Conservation (phyloP, 2,329 filamentous ascomycete species). For the Plenodomus lindquistii region DNA sequence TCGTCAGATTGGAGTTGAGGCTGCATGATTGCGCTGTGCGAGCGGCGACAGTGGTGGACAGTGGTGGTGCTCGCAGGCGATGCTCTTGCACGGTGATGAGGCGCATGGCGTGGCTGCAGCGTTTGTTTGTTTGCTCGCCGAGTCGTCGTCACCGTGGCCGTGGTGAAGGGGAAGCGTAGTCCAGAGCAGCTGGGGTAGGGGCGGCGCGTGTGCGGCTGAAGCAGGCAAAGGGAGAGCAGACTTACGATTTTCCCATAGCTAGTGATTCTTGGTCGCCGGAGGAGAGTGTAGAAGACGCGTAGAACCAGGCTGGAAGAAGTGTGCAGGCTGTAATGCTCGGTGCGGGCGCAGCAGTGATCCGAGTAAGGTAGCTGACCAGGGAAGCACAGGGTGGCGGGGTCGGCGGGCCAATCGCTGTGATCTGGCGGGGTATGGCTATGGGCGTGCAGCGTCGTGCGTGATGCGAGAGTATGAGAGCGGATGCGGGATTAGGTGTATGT, state of each 20-base stretch:
- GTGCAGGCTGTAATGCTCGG: conserved; percentile 16
- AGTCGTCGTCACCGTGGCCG: not conserved
- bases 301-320: conserved; percentile 11
- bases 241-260: conserved; percentile 50
- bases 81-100: conserved; percentile 1
- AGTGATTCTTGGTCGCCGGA: conserved; percentile 4
- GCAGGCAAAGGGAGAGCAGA: conserved; percentile 20
- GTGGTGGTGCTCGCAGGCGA: conserved; percentile 2
- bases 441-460: not conserved
- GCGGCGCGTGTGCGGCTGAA: conserved; percentile 11
- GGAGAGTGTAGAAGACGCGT: conserved; percentile 6
- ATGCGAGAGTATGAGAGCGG: not conserved
- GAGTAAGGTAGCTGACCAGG: conserved; percentile 8
- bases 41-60: conserved; percentile 4
- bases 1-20: not conserved
- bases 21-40: conserved; percentile 15
- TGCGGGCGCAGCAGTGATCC: conserved; percentile 19
- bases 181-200: conserved; percentile 16
- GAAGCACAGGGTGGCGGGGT: conserved; percentile 17
- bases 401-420: conserved; percentile 19
- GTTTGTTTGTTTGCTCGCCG: conserved; percentile 1
- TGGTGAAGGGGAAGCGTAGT: conserved; percentile 24
- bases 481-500: not conserved
- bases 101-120: conserved; percentile 14
- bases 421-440: conserved; percentile 14